These are phyloP conservation scores for Aspergillus luchuensis DNA, from an alignment of 2,329 filamentous ascomycete species.

Conservation along the genomic window DNA sequence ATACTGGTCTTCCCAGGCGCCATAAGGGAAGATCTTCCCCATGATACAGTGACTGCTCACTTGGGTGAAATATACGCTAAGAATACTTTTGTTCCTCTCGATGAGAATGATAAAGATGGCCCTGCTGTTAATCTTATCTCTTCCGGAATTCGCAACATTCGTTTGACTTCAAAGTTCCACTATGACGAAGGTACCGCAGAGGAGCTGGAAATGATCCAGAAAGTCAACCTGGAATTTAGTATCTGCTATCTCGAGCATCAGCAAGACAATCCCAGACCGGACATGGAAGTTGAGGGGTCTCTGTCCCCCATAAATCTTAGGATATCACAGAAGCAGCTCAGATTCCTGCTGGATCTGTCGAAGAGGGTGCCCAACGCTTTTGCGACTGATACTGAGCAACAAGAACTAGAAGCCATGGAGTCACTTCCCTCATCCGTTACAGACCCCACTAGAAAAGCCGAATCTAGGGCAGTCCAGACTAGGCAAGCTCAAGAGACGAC, in stretches of 20 bases:
- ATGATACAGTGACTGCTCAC: conserved; percentile 88
- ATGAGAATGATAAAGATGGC: conserved; percentile 68
- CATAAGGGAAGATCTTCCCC: conserved; percentile 67
- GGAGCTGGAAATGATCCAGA: conserved; percentile 94
- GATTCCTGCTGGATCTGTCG: conserved; percentile 83
- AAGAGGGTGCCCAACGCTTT: conserved; percentile 87
- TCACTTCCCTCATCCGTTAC: conserved; percentile 65
- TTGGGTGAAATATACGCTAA: conserved; percentile 96
- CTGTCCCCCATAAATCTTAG: conserved; percentile 93
- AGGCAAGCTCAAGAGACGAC: conserved; percentile 54
- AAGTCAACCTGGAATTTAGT: conserved; percentile 90
- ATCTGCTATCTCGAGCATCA: conserved; percentile 90
- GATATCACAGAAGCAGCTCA: conserved; percentile 87
- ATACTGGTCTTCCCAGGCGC: conserved; percentile 91
- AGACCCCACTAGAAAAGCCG: conserved; percentile 51
- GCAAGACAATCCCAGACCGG: conserved; percentile 73
- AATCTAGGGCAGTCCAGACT: conserved; percentile 55
- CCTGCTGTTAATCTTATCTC: conserved; percentile 85
- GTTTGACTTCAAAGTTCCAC: conserved; percentile 85
- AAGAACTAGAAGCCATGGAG: conserved; percentile 71
- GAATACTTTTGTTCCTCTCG: conserved; percentile 84
- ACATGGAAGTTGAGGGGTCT: conserved; percentile 85
- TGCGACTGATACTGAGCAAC: conserved; percentile 69
- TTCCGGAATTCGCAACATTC: conserved; percentile 87
- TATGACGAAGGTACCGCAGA: conserved; percentile 73